Base-by-base conservation (phyloP, 768 basidiomycete species). In the Calocybe cyanea region DNA sequence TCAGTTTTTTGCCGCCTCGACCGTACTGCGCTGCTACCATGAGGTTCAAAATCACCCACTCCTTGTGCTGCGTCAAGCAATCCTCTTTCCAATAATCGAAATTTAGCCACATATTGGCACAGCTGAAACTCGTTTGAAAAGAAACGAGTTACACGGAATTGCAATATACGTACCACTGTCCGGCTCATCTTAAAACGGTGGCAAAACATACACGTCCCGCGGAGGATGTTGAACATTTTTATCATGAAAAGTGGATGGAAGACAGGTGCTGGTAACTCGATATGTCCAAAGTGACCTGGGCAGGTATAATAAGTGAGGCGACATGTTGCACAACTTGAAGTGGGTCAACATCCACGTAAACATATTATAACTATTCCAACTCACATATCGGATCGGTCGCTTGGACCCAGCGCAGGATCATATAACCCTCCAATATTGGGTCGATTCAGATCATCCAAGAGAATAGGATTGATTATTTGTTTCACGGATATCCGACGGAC, bases 271-370 rank as follows among this genome's bases (percentile, higher is more conserved):
- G 95, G 93, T 5, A 99, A 78, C 50, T 97, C 92, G 50, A 99
- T 95, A 65, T 98, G 96, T 17, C 96, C 96, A 67, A 87, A 99
- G 66, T 99, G 96, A 14, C 96, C 96, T 1, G 96, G 94, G 64
- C 96, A 99, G 49, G 86, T 85, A 69, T 86, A 98, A 60, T 92
- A 95, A 38, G 83, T 89, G 57, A 96, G 78, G 47, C 78, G 85
- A 63, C 96, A 99, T 66, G 96, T 96, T 52, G 87, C 73, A 63
- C 96, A 99, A 49, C 95, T 99, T 61, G 18, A 38, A 25, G 48
- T 34, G 32, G 21, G 50, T 39, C 40, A 41, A 51, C 57, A 41
- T 57, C 17, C 45, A 43, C 34, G 20, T 20, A 35, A 28, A n/a
- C 8, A 38, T 37, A 40, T 38, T 23, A 21, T 45, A 25, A 46